These are phyloP conservation scores for Fusarium dimerum DNA, from an alignment of 2,329 filamentous ascomycete genomes.

Conservation along the genomic window DNA sequence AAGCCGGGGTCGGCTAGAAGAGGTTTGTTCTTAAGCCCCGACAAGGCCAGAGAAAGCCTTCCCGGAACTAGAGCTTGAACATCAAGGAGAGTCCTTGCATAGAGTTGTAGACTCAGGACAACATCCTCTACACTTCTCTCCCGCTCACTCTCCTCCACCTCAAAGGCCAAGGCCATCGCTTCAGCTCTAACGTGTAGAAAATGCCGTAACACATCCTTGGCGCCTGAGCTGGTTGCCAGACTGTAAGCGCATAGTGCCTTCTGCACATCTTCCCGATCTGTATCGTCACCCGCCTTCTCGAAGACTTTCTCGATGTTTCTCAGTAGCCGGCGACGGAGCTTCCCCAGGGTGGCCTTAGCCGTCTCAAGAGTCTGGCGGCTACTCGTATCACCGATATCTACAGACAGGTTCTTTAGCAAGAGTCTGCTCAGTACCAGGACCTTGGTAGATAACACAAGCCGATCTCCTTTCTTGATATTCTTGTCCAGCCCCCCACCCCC, in stretches of 20 bases:
- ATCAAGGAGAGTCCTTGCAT: conserved; percentile 74
- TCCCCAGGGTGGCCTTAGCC: conserved; percentile 63
- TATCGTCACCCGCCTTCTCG: conserved; percentile 57
- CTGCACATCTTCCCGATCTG: conserved; percentile 56
- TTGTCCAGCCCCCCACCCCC: conserved; percentile 35
- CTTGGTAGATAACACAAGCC: conserved; percentile 64
- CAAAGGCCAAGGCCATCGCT: conserved; percentile 65
- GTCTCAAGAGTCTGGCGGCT: conserved; percentile 52
- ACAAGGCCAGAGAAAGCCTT: conserved; percentile 69
- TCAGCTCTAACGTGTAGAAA: conserved; percentile 74
- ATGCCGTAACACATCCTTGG: conserved; percentile 75
- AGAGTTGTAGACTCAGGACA: conserved; percentile 68
- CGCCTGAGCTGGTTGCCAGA: conserved; percentile 76
- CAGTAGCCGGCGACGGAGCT: conserved; percentile 63
- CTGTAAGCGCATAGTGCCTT: conserved; percentile 81
- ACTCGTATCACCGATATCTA: conserved; percentile 40
- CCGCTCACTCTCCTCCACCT: conserved; percentile 45
- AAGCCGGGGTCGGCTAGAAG: conserved; percentile 73
- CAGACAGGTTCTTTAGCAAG: conserved; percentile 70
- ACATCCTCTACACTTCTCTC: conserved; percentile 50
- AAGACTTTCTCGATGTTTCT: conserved; percentile 70
- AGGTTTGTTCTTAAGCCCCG: conserved; percentile 66
- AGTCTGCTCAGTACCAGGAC: conserved; percentile 74
- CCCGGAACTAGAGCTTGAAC: conserved; percentile 75
- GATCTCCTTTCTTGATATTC: conserved; percentile 44